phyloP scores from a whole-genome alignment of 169 alveolate genomes.

The Pseudocohnilembus persalinus region DNA sequence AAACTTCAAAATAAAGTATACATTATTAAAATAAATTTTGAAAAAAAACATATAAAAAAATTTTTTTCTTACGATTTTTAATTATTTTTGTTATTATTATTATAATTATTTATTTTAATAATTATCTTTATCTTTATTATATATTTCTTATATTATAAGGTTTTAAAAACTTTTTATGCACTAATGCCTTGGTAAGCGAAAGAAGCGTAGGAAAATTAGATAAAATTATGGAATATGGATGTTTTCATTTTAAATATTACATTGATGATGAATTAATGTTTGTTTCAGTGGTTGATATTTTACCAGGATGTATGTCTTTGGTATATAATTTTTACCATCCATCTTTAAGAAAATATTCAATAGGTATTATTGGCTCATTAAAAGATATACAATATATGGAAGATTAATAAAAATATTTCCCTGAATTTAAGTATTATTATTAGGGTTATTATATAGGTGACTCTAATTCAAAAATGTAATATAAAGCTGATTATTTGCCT shows the following conservation, averaged over 20 bases:
- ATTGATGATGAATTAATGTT: conserved; percentile 71
- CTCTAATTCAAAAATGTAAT: conserved; percentile 56
- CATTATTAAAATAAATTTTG: neutral
- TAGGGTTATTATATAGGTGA: conserved; percentile 65
- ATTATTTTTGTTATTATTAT: too few relatives aligned
- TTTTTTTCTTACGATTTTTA: too few relatives aligned
- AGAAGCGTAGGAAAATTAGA: conserved; percentile 24
- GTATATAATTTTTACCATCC: conserved; percentile 75
- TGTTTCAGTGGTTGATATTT: conserved; percentile 69
- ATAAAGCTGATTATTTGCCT: conserved; percentile 66
- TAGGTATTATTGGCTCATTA: conserved; percentile 67
- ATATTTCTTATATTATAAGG: neutral
- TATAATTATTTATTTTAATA: too few relatives aligned
- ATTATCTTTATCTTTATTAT: too few relatives aligned
- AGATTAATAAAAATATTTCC: conserved; percentile 38
- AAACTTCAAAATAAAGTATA: neutral
- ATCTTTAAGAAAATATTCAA: conserved; percentile 53
- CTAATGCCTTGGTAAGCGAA: conserved; percentile 26
- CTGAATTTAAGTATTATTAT: conserved; percentile 55
- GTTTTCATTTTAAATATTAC: conserved; percentile 67
- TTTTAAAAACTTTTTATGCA: conserved; percentile 41
- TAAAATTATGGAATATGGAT: conserved; percentile 57
- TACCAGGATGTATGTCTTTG: conserved; percentile 49
- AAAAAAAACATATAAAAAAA: neutral
- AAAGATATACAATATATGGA: conserved; percentile 71